These are phyloP conservation scores for Leccinum sublutescens DNA, from an alignment of 768 basidiomycete genomes.

Conservation along the genomic window DNA sequence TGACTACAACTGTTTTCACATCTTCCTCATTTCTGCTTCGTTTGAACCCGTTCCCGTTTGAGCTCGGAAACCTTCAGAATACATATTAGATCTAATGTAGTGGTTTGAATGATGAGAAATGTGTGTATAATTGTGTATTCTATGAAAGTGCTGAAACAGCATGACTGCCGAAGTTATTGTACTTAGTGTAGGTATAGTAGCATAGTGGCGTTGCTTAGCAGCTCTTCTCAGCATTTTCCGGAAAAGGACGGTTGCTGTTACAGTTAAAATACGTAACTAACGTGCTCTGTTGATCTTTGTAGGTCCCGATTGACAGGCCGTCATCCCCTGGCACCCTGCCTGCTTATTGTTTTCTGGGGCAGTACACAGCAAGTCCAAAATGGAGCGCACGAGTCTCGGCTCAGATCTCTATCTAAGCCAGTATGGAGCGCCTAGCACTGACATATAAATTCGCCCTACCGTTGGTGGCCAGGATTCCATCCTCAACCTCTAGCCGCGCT, in stretches of 20 bases:
- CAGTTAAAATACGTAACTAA: background rate
- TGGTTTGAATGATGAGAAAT: no score
- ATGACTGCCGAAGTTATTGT: no score
- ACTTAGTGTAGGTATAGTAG: no score
- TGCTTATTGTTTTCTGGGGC: conserved; percentile 14
- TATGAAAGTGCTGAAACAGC: no score
- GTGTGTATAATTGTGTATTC: no score
- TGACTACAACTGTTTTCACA: no score
- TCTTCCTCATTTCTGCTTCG: no score
- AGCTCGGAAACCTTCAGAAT: no score
- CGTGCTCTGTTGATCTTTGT: conserved; percentile 11
- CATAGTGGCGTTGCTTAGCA: no score
- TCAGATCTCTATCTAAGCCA: background rate
- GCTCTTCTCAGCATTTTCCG: background rate
- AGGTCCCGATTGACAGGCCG: conserved; percentile 10
- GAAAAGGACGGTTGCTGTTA: background rate
- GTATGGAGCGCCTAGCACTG: background rate
- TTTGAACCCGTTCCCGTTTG: no score
- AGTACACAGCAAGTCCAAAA: conserved; percentile 4
- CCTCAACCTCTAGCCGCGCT: background rate
- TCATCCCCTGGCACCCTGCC: background rate
- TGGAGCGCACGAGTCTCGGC: background rate
- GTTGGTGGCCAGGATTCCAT: no score
- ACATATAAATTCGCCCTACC: conserved; percentile 13
- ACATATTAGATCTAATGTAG: no score